Evolutionary conservation across 768 basidiomycete species (phyloP).

Genomic region (Termitomyces sp.): DNA sequence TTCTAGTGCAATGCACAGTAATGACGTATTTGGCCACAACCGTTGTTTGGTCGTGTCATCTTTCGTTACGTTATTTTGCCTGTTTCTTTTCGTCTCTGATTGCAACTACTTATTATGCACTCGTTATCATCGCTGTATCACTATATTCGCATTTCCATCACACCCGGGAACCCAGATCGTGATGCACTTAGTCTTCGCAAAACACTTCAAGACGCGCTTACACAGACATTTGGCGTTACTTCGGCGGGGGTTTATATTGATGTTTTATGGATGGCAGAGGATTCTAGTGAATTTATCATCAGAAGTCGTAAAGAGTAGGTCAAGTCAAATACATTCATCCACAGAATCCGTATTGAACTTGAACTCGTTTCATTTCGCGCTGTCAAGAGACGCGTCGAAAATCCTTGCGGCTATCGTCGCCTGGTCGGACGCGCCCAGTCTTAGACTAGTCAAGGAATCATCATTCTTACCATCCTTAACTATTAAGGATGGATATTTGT

Average conservation of each 20-base stretch:
- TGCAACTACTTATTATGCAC: too few species aligned
- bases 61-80: too few species aligned
- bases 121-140: conserved; percentile 26
- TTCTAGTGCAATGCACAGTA: not conserved
- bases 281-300: conserved; percentile 35
- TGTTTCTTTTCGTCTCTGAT: too few species aligned
- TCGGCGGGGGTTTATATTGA: conserved; percentile 50
- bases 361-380: not conserved
- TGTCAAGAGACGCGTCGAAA: conserved; percentile 28
- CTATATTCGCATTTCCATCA: conserved; percentile 41
- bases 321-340: not conserved
- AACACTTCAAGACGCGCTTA: conserved; percentile 47
- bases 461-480: conserved; percentile 36
- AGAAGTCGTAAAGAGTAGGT: conserved; percentile 36
- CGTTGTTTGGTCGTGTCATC: conserved; percentile 6
- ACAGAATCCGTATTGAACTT: not conserved
- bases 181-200: conserved; percentile 46
- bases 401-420: conserved; percentile 29
- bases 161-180: conserved; percentile 26
- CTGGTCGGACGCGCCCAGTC: conserved; percentile 23
- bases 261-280: conserved; percentile 45
- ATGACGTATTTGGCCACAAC: conserved; percentile 10
- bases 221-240: conserved; percentile 50
- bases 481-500: conserved; percentile 2
- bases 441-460: conserved; percentile 33